Conservation (phyloP, 2,329 filamentous ascomycete species). For the Phialocephala sp. region DNA sequence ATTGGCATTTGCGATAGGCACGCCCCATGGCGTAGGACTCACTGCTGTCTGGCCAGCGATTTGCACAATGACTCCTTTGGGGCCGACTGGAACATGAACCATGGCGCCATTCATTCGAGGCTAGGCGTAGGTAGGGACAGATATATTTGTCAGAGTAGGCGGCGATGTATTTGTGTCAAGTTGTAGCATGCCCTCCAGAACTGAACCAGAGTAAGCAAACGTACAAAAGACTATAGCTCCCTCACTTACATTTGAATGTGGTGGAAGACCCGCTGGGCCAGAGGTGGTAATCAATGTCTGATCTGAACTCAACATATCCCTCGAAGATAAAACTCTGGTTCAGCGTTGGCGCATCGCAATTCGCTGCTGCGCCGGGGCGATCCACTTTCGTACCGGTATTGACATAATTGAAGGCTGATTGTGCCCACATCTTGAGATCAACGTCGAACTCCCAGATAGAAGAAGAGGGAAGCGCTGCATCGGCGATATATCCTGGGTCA, state of each 20-base stretch:
- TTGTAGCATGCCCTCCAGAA: conserved; percentile 19
- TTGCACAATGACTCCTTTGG: conserved; percentile 16
- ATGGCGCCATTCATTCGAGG: conserved; percentile 25
- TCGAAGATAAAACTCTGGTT: conserved; percentile 20
- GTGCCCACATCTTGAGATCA: conserved; percentile 9
- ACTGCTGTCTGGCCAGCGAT: conserved; percentile 18
- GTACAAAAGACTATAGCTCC: neutral
- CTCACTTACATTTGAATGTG: conserved; percentile 18
- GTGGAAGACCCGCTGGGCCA: neutral
- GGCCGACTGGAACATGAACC: conserved; percentile 20
- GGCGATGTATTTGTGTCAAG: conserved; percentile 9
- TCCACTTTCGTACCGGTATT: conserved; percentile 16
- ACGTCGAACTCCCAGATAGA: conserved; percentile 24
- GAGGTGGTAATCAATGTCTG: conserved; percentile 15
- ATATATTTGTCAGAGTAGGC: conserved; percentile 18
- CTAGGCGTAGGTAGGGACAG: conserved; percentile 17
- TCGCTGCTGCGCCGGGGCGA: conserved; percentile 18
- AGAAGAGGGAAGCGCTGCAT: neutral
- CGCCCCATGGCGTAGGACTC: conserved; percentile 16
- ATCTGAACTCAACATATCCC: conserved; percentile 13
- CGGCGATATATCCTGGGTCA: conserved; percentile 16
- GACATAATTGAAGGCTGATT: conserved; percentile 12
- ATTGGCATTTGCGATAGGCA: conserved; percentile 17
- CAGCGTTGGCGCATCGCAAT: conserved; percentile 18
- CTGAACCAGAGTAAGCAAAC: neutral